phyloP scores from a whole-genome alignment of 2,329 filamentous ascomycete species.

The Alternaria longipes region DNA sequence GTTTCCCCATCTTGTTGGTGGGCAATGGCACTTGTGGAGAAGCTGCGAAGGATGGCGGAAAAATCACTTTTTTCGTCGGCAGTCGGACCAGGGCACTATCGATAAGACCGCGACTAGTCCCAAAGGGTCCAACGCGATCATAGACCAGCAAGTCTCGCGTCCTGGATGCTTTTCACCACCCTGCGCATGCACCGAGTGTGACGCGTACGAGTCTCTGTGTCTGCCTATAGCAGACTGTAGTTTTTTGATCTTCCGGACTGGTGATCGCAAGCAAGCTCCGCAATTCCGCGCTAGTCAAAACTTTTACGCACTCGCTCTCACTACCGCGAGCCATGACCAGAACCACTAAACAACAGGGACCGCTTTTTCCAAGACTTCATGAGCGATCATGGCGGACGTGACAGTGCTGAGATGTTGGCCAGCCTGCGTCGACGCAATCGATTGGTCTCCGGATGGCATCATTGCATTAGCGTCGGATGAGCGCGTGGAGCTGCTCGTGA shows the following conservation, averaged over 20 bases:
- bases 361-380: slow-evolving; percentile 3
- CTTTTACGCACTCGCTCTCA: not conserved
- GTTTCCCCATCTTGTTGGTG: slow-evolving; percentile 47
- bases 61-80: slow-evolving; percentile 28
- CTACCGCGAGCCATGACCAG: slow-evolving; percentile 12
- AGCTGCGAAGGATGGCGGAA: slow-evolving; percentile 18
- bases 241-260: not conserved
- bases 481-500: slow-evolving; percentile 62
- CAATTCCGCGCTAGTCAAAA: slow-evolving; percentile 6
- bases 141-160: slow-evolving; percentile 10
- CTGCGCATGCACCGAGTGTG: not conserved
- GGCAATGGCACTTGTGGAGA: slow-evolving; percentile 6
- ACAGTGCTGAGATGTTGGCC: slow-evolving; percentile 57
- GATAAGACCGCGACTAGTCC: slow-evolving; percentile 27
- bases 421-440: slow-evolving; percentile 61
- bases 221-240: not conserved
- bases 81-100: slow-evolving; percentile 23
- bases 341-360: not conserved
- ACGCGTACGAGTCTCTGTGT: not conserved
- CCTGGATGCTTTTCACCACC: not conserved
- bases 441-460: slow-evolving; percentile 67
- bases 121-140: slow-evolving; percentile 7
- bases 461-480: slow-evolving; percentile 67
- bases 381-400: slow-evolving; percentile 43
- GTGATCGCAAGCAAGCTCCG: not conserved